These are phyloP conservation scores for Puccinia hordei DNA, from an alignment of 1,284 basidiomycete genomes.

Conservation along the genomic window DNA sequence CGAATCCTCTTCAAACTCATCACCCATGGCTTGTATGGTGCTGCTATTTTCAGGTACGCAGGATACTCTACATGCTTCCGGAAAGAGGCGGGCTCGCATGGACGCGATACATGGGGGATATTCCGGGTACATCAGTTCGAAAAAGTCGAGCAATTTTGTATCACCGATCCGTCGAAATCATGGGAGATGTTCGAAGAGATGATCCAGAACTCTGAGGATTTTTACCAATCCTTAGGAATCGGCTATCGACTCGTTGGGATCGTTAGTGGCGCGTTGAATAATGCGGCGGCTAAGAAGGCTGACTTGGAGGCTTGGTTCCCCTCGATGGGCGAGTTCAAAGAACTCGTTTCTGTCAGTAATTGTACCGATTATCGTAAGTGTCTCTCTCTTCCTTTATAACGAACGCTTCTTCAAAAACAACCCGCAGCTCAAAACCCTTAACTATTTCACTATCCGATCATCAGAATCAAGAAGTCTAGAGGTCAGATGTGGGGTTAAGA, in stretches of 20 bases:
- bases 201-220: conserved; percentile 84
- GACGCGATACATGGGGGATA: conserved; percentile 98
- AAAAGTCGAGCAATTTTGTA: conserved; percentile 95
- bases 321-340: conserved; percentile 94
- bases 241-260: conserved; percentile 94
- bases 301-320: conserved; percentile 99
- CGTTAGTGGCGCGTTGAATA: conserved; percentile 91
- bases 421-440: background rate
- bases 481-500: conserved; percentile 83
- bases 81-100: conserved; percentile 95
- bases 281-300: conserved; percentile 89
- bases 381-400: too few relatives aligned
- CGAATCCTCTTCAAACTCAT: background rate
- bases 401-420: too few relatives aligned
- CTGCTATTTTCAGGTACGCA: conserved; percentile 60
- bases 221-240: conserved; percentile 90
- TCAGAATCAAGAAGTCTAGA: conserved; percentile 85
- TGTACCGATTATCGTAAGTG: conserved; percentile 62
- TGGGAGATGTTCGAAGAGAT: conserved; percentile 92
- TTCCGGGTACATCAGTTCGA: conserved; percentile 99
- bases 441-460: background rate
- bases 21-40: background rate
- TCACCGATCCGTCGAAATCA: conserved; percentile 87
- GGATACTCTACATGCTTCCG: conserved; percentile 92
- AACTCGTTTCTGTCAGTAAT: conserved; percentile 64